Percentiles rank a stretch among this genome's conserved stretches.
These are phyloP conservation scores for Phytopythium delawarense DNA, from an alignment of 352 stramenopile genomes.

Conservation along the genomic window DNA sequence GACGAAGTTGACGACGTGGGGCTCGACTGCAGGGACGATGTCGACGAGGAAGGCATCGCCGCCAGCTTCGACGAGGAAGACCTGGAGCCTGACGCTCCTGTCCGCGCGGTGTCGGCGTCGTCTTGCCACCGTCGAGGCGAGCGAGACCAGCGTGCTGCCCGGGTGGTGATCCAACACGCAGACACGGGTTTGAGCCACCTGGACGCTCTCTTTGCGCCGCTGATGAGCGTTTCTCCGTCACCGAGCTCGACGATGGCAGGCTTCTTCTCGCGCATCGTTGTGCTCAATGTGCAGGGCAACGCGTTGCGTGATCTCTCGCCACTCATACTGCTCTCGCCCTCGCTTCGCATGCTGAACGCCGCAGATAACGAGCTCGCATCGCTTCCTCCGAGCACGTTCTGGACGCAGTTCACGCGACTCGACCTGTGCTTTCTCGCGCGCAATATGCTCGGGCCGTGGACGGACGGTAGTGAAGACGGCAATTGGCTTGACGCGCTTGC, in stretches of 20 bases:
- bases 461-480: constrained; percentile 7
- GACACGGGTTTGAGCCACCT: constrained; percentile 28
- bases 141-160: background rate
- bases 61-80: constrained; percentile 9
- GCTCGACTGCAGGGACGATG: background rate
- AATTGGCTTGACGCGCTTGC: constrained; percentile 19
- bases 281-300: constrained; percentile 65
- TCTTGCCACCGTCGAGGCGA: constrained; percentile 29
- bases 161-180: constrained; percentile 53
- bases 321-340: constrained; percentile 30
- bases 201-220: constrained; percentile 9
- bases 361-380: constrained; percentile 45
- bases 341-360: constrained; percentile 56
- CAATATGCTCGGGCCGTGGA: constrained; percentile 50
- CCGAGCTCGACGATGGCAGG: constrained; percentile 6
- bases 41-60: background rate
- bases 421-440: constrained; percentile 55
- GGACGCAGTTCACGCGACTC: constrained; percentile 40
- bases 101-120: constrained; percentile 10
- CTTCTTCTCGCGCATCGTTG: constrained; percentile 47
- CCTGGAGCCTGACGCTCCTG: constrained; percentile 5
- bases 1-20: background rate
- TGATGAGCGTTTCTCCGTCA: background rate
- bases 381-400: constrained; percentile 46
- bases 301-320: constrained; percentile 49